Base-by-base conservation (phyloP, 371 early-diverging fungal species). In the Mucor lusitanicus region DNA sequence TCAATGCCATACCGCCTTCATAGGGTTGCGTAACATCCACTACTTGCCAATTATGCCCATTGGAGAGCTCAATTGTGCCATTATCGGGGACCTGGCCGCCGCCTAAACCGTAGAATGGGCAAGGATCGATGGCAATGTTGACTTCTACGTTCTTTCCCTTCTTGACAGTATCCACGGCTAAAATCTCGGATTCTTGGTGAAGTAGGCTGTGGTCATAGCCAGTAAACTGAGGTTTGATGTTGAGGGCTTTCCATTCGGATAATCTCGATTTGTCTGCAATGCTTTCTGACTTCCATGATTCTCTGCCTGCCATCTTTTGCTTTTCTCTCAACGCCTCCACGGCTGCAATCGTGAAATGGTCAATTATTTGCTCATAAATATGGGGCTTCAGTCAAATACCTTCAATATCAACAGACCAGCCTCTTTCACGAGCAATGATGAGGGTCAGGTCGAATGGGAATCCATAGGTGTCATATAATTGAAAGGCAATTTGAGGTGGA, bases 391-490 rank as follows among this genome's bases (percentile, higher is more conserved):
- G 23, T 12, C 13, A 2, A 13, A 13, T 68, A 83, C 83, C 83
- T 70, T 74, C 67, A 54, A 88, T 72, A 69, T 92, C 90, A 2
- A 92, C 86, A 5, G 72, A 72, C 90, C 91, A 90, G 7, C 92
- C 94, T 48, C 81, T 78, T 63, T 92, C 92, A 9, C 79, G 73
- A 6, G 91, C 91, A 67, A 93, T 91, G 60, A 88, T 74, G 13
- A 86, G 71, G 0, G 91, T 90, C 55, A 93, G 70, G 64, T 93
- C 94, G 23, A 91, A 75, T 0, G 94, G 94, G 63, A 93, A 92
- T 0, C 94, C 94, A 70, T 87, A 91, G 1, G 91, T 91, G 59
- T 91, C 92, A 57, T 91, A 92, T 1, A 93, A 73, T 60, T 86
- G 83, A 69, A 91, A 92, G 0, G 90, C 90, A 48, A 87, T 73